phyloP scores from a whole-genome alignment of 2,329 filamentous ascomycete genomes.

The Fusarium virguliforme region DNA sequence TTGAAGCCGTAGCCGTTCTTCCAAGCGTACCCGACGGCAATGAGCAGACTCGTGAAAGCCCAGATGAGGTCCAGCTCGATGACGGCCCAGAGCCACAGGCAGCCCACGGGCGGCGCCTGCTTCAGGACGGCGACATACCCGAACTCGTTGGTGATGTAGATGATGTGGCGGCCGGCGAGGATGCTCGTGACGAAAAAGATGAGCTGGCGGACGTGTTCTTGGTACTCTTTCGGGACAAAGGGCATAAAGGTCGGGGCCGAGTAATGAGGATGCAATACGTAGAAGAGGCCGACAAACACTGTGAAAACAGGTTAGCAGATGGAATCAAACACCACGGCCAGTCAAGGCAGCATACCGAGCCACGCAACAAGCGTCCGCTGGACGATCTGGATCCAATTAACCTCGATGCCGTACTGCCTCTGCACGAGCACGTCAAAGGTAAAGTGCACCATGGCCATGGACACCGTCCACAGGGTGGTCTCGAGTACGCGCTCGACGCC shows the following conservation, averaged over 20 bases:
- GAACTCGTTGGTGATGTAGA: constrained; percentile 84
- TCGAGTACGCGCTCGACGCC: constrained; percentile 69
- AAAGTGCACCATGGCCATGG: constrained; percentile 81
- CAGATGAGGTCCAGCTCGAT: constrained; percentile 84
- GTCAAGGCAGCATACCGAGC: constrained; percentile 59
- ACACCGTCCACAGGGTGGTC: constrained; percentile 71
- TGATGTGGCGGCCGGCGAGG: constrained; percentile 81
- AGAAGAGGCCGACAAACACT: constrained; percentile 72
- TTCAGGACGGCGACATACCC: constrained; percentile 94
- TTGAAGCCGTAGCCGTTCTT: constrained; percentile 65
- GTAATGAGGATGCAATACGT: constrained; percentile 69
- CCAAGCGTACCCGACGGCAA: constrained; percentile 64
- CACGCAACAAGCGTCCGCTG: constrained; percentile 69
- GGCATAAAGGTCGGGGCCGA: constrained; percentile 67
- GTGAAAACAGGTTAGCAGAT: constrained; percentile 17
- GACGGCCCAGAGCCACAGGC: constrained; percentile 93
- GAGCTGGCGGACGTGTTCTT: constrained; percentile 67
- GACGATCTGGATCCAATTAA: constrained; percentile 72
- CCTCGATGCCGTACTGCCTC: constrained; percentile 80
- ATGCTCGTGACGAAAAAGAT: constrained; percentile 77
- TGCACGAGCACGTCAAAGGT: constrained; percentile 86
- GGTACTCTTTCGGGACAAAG: constrained; percentile 63
- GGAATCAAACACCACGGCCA: not conserved
- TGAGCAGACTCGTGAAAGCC: constrained; percentile 71
- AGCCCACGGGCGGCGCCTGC: constrained; percentile 88